Evolutionary conservation across 345 rosid genomes (phyloP), one percentile per base, ranked within the genome.

Genomic region (Hibiscus trionum): DNA sequence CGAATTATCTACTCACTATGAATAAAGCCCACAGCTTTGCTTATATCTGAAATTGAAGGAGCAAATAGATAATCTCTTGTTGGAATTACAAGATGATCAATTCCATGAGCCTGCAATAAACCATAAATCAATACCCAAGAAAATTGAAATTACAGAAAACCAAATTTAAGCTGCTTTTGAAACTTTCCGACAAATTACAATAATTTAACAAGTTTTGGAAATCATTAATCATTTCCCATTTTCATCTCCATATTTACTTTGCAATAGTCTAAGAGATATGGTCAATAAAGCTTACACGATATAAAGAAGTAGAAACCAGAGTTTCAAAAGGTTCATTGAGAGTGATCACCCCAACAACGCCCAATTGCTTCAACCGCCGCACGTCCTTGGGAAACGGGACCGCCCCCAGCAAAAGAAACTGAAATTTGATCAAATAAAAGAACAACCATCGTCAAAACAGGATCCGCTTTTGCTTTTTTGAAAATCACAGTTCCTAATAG

Each of bases 381-480:
- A 93, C 97, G 66, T 93, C 96, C 72, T 82, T 90, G 27, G 90
- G 94, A 71, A 91, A 93, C 15, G 98, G 98, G 72, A 93, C 96
- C 11, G 96, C 97, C 42, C 96, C 97, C 71, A 93, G 81, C 75
- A 91, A 70, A 69, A 93, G 83, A 81, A 82, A 85, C 97, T 89
- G 84, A 33, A 37, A 52, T 44, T 9, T 9, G 24, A 55, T 24
- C 53, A 69, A 11, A 49, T 21, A 21, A 27, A 8, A 19, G 11
- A 19, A 19, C 16, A 11, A 1, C 8, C 24, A 14, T 15, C 15
- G 2, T 4, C 37, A 72, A 24, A 52, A 17, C 26, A 37, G 10
- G 27, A 11, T 0, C 10, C 12, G 27, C 0, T 50, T 49, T 50
- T 15, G 17, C 4, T 14, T 46, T 10, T 14, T 15, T 33, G 19